Evolutionary conservation across 2,329 filamentous ascomycete genomes (phyloP), one percentile per base, ranked within the genome.

Genomic region (Rosellinia necatrix): DNA sequence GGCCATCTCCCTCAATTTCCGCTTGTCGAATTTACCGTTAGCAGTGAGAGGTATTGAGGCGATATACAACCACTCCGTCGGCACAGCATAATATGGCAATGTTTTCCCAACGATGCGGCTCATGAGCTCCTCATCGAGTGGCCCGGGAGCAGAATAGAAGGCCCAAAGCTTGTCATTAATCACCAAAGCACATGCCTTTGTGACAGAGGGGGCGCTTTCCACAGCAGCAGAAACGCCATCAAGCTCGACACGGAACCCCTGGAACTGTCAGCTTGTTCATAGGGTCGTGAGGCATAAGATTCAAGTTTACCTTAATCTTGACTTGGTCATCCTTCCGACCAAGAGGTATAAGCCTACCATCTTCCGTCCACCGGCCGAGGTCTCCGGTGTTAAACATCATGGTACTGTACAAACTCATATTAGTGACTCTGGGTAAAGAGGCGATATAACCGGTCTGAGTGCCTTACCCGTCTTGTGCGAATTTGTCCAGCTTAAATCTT

Each of bases 371-470:
- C 10, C 75, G 73, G 15, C 79, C 81, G 19, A 86, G 74, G 61
- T 86, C 83, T 6, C 83, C 83, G 1, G 83, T 86, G 63, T 83
- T 82, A 70, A 83, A 86, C 78, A 85, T 84, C 61, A 72, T 72
- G 2, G 71, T 72, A 3, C 76, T 79, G 38, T 30, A 13, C 8
- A 30, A 19, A 12, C n/a, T 21, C 17, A 10, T 29, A 27, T 59
- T 15, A 58, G 25, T 19, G 50, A 49, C 10, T 42, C 27, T 34
- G 13, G 22, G 35, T 53, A 3, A 4, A n/a, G 15, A 37, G 29
- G 3, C 9, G 6, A 19, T 24, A 25, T 2, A 10, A 4, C 27
- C 8, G 6, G 17, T 40, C 5, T 3, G 32, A 10, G 62, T 15
- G 27, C 47, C 74, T 66, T 70, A 82, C 79, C 81, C 80, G 57